Base-by-base conservation (phyloP, 768 basidiomycete species). In the Macrolepiota fuliginosa region DNA sequence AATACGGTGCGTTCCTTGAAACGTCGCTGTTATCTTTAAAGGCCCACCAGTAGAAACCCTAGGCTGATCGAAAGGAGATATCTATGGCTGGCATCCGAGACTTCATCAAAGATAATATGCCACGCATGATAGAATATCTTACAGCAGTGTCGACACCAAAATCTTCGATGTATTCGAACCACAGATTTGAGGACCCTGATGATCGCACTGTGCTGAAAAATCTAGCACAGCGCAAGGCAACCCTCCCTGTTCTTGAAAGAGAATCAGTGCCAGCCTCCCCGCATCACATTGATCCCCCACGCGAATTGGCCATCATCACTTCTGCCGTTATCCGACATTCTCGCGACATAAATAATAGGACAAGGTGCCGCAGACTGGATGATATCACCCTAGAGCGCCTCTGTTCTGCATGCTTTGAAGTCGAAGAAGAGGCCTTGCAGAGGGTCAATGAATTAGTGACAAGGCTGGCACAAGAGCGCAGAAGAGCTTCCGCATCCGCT, bases 71-170 rank as follows among this genome's bases (percentile, higher is more conserved):
- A 68, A 92, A 89, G 72, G 92, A 94, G 72, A 83, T 88, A n/a
- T 89, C 86, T 67, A 92, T 92, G 91, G 79, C 83, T 36, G 86
- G 88, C 3, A 79, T 94, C 62, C 88, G 88, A 72, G 82, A 83
- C 62, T 94, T 94, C 71, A 74, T 94, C 9, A 77, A 79, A 45
- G 83, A 84, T 39, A 89, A 83, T 66, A 65, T 82, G 27, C 77
- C 81, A 1, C 83, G 82, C 19, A 95, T 96, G 90, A 76, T 89
- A 57, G 90, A 94, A 63, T 96, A 94, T 67, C 84, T 92, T 65
- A 66, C 79, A 35, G 80, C 83, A 29, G 85, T 92, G n/a, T 92
- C 90, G 7, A 86, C 87, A 0, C 83, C 83, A 29, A 69, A 55
- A 37, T 13, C 27, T 49, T 54, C 35, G 15, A 36, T 49, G 22